These are phyloP conservation scores for Pisolithus albus DNA, from an alignment of 768 basidiomycete genomes.

Conservation along the genomic window DNA sequence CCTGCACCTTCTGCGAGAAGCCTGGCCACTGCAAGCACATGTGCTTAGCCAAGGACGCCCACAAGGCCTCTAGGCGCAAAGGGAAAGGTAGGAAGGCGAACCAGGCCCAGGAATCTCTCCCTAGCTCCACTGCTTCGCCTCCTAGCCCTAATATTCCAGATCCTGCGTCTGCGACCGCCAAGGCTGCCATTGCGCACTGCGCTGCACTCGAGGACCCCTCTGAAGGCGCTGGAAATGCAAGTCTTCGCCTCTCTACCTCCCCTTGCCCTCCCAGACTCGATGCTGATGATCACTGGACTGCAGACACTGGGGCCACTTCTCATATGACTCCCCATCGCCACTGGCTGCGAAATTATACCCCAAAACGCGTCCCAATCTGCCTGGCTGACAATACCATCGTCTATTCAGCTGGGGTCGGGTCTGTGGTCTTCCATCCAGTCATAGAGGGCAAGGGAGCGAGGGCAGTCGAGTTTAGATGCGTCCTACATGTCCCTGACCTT, in stretches of 20 bases:
- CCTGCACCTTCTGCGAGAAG: not conserved
- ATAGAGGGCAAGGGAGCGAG: too few relatives aligned
- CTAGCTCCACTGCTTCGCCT: not conserved
- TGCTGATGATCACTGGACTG: conserved; percentile 18
- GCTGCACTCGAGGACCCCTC: not conserved
- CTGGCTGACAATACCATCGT: too few relatives aligned
- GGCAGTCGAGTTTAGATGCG: too few relatives aligned
- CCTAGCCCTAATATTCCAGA: not conserved
- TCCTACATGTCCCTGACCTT: too few relatives aligned
- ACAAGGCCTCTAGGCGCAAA: not conserved
- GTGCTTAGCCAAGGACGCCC: not conserved
- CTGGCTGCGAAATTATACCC: not conserved
- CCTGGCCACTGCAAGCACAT: not conserved
- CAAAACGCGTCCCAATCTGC: too few relatives aligned
- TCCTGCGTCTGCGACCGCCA: not conserved
- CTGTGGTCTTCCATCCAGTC: too few relatives aligned
- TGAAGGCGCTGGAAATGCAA: conserved; percentile 3
- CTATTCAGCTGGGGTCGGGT: too few relatives aligned
- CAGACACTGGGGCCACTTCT: conserved; percentile 29
- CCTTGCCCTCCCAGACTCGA: not conserved
- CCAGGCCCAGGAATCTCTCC: not conserved
- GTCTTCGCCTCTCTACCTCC: conserved; percentile 1
- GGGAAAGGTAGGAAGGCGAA: not conserved
- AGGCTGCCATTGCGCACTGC: not conserved
- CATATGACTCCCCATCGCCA: conserved; percentile 27